Evolutionary conservation across 23 red algal genomes (phyloP), one percentile per base, ranked within the genome.

Genomic region (Gracilaria vermiculophylla): DNA sequence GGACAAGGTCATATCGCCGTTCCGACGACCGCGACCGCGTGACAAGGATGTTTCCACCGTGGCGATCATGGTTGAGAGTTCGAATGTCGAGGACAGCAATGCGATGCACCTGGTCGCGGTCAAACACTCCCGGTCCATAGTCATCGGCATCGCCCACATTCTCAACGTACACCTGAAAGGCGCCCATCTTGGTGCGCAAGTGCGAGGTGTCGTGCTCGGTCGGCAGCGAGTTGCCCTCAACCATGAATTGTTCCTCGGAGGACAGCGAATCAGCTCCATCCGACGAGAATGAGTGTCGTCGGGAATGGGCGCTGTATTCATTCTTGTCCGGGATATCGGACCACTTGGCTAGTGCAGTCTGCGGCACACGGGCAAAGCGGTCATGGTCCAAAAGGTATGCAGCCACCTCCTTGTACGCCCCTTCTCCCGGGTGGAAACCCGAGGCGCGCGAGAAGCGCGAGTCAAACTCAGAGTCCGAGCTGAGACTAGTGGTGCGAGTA

Each of bases 91-190:
- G 84, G 44, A 92, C 53, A 34, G 97, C 97, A 86, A 99, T 93
- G 31, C 84, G 83, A 27, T 99, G 97, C 21, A 99, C 97, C 11
- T 77, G 76, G 13, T 99, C 91, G 19, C 69, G 91, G 58, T 87
- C 77, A 80, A 99, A 95, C 1, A 99, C 88, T 11, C 97, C 93
- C 35, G 97, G 93, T 13, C 97, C 97, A 47, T 78, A 99, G 76
- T 99, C 97, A 81, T 99, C 97, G 0, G 97, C 94, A 69, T 99
- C 97, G 61, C 97, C 97, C 7, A 92, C 70, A 83, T 99, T 99
- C 72, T 80, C 54, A 23, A 92, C 83, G 75, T 89, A 99, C n/a
- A 95, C 92, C 82, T 99, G 97, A 37, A 99, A 92, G 25, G 97
- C 97, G 5, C 97, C 97, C 66, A 74, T 84, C 82, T 99, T 95